phyloP scores from a whole-genome alignment of 2,329 filamentous ascomycete genomes.

The Colletotrichum cereale region DNA sequence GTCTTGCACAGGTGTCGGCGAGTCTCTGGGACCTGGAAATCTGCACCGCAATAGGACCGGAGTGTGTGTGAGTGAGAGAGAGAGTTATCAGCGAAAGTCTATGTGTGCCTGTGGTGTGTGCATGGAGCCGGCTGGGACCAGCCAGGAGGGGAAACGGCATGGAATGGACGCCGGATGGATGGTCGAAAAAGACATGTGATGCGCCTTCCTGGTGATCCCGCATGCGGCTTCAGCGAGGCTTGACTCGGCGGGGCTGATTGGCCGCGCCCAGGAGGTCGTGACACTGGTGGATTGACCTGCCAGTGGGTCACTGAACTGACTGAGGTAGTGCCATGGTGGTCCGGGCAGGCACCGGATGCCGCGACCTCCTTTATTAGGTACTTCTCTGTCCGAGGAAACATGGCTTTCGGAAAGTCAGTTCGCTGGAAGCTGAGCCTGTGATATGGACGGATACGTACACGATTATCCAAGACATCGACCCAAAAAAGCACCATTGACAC shows the following conservation, averaged over 20 bases:
- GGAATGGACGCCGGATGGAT: slow-evolving; percentile 23
- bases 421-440: not conserved
- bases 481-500: not conserved
- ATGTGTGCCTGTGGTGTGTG: slow-evolving; percentile 14
- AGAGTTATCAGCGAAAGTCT: slow-evolving; percentile 19
- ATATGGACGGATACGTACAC: not conserved
- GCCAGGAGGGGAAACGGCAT: slow-evolving; percentile 12
- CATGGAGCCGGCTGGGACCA: slow-evolving; percentile 18
- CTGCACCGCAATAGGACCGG: slow-evolving; percentile 33
- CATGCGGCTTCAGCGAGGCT: slow-evolving; percentile 34
- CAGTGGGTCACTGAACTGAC: not conserved
- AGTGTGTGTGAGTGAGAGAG: not conserved
- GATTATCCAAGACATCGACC: slow-evolving; percentile 19
- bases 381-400: slow-evolving; percentile 1
- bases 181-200: slow-evolving; percentile 38
- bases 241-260: slow-evolving; percentile 32
- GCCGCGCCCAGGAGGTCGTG: slow-evolving; percentile 28
- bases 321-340: slow-evolving; percentile 2
- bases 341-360: not conserved
- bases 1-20: slow-evolving; percentile 31
- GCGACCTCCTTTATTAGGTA: not conserved
- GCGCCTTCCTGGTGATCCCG: slow-evolving; percentile 26
- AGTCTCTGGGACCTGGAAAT: slow-evolving; percentile 19
- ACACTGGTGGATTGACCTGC: not conserved
- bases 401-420: not conserved